Base-by-base conservation (phyloP, 495 filamentous ascomycete species). In the Tuber melanosporum region DNA sequence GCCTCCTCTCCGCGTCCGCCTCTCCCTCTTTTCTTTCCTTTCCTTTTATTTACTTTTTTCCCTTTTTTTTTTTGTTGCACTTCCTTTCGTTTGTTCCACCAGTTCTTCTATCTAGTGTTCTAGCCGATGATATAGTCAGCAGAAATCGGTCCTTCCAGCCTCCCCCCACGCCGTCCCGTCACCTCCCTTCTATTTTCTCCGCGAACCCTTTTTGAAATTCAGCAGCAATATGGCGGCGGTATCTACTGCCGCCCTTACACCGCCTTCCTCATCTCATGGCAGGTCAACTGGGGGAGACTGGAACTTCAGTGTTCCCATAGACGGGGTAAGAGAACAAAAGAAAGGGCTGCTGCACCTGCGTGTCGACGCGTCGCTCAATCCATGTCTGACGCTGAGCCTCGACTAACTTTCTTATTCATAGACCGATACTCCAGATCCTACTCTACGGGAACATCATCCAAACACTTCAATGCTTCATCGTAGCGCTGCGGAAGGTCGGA, bases 301-400 rank as follows among this genome's bases (percentile, higher is more conserved):
- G 81, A 72, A 82, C 49, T 82, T 80, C 72, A 82, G 81, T 80
- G 81, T 82, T 75, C 81, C 81, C 76, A 82, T 82, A 82, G 81
- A 82, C 74, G 81, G 80, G 80, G 81, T 82, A 82, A 47, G 17
- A 15, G 3, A 39, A 72, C 3, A 15, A 6, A 32, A 32, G 10
- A 32, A 19, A 36, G n/a, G 7, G 73, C 77, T 75, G 45, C 74
- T 52, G 74, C 78, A 43, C 26, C 66, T 73, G 70, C 69, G 71
- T 44, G 47, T 69, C 62, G 77, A 79, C 71, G 74, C 57, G 76
- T 77, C 77, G 75, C 78, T 71, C 75, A 75, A 73, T 73, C 46
- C 77, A 72, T 80, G 77, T 80, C 79, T 71, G 45, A 42, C 47
- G 71, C 74, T 74, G 47, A 80, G 77, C 78, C 78, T 36, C 57